Base-by-base conservation (phyloP, 192 early-diverging fungal species). In the Rhizoclosmatium globosum region DNA sequence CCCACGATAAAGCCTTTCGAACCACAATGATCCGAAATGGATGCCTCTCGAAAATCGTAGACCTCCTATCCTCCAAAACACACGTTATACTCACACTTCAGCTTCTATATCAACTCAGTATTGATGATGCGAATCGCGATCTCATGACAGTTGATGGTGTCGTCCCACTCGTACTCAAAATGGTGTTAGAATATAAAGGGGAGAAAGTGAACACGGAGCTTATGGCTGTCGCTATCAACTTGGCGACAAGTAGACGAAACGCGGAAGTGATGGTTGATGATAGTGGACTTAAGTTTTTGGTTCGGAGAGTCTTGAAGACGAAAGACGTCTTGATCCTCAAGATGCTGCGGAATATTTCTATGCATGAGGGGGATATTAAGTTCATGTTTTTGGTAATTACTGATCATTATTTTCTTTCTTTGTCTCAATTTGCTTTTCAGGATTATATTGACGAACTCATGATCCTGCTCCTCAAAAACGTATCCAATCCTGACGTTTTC, bases 391-490 rank as follows among this genome's bases (percentile, higher is more conserved):
- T 89, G 79, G 87, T 86, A 66, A 41, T 11, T 7, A 69, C 47
- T 21, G 66, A 2, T 38, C 53, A n/a, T 21, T 23, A 65, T 79
- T 48, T 48, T 68, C 53, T 79, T 46, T 31, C 1, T 23, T 38
- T 72, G 31, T 47, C 59, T 53, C 45, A 13, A 38, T n/a, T 65
- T 42, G 1, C 3, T 13, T 45, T 31, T 13, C 58, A 88, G 87
- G 88, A 89, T 46, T 85, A 85, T 66, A 85, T 89, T 48, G 88
- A 89, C 74, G 88, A 88, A 47, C 74, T 89, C 47, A 85, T 88
- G 87, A 44, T 75, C 42, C 13, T 85, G 2, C 59, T 88, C 2
- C 75, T 88, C 60, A 82, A 84, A 78, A 76, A 74, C 50, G 41
- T 71, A 6, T 56, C 47, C 19, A 66, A 81, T 21, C 85, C 84